Percentiles rank a stretch among this genome's conserved stretches.
These are phyloP conservation scores for Sporothrix phasma DNA, from an alignment of 2,329 filamentous ascomycete genomes.

Conservation along the genomic window DNA sequence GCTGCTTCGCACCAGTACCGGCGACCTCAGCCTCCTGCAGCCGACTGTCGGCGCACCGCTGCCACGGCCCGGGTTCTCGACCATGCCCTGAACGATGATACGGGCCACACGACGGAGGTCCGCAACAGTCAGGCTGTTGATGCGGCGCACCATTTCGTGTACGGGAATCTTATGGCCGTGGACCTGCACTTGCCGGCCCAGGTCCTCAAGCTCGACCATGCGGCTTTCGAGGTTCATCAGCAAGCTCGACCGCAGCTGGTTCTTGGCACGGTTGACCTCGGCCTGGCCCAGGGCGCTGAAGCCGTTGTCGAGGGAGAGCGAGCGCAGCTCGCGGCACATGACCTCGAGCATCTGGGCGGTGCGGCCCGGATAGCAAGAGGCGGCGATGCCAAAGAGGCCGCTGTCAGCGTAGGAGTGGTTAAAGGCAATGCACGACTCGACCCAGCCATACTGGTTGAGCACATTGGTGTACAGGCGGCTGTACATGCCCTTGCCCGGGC, in stretches of 20 bases:
- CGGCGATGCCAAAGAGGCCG: constrained; percentile 88
- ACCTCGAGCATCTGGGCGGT: constrained; percentile 83
- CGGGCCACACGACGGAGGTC: constrained; percentile 76
- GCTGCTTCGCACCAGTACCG: constrained; percentile 54
- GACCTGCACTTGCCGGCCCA: constrained; percentile 92
- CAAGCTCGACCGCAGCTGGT: constrained; percentile 79
- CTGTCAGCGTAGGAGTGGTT: constrained; percentile 97
- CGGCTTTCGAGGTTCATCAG: constrained; percentile 96
- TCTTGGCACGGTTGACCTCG: constrained; percentile 91
- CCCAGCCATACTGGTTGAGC: constrained; percentile 94
- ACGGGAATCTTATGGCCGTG: constrained; percentile 88
- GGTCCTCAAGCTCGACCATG: constrained; percentile 95
- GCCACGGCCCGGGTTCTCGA: constrained; percentile 64
- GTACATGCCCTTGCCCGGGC: constrained; percentile 98
- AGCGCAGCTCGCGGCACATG: constrained; percentile 81
- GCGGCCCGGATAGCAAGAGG: constrained; percentile 69
- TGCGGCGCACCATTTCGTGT: constrained; percentile 81
- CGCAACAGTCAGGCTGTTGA: constrained; percentile 67
- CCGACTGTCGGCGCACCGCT: constrained; percentile 84
- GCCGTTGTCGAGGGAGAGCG: constrained; percentile 65
- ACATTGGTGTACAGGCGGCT: constrained; percentile 95
- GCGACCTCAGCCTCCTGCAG: constrained; percentile 80
- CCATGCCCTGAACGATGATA: constrained; percentile 65
- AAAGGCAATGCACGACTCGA: constrained; percentile 90
- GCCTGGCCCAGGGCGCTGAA: constrained; percentile 59